A percentile compares a stretch with the other conserved stretches of the same genome.
Evolutionary conservation across 208 protist species (phyloP).

Genomic region (Baffinella frigidus): DNA sequence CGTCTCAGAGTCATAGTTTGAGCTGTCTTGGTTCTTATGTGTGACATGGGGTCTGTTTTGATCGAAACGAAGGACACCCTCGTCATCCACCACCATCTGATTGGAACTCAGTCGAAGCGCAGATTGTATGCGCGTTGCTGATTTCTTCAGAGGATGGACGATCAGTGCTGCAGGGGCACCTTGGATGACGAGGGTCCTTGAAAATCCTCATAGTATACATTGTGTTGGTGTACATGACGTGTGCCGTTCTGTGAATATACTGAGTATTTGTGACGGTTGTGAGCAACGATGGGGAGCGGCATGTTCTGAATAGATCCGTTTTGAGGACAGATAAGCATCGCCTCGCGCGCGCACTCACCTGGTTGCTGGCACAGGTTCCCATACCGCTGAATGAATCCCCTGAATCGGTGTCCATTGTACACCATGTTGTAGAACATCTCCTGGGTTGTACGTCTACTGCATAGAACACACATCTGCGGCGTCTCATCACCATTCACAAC

Average conservation of each 20-base stretch:
- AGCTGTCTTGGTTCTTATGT: too few species aligned
- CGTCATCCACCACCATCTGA: too few species aligned
- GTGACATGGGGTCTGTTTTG: not conserved
- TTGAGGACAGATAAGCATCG: not conserved
- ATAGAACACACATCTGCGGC: slow-evolving; percentile 10
- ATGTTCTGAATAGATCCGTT: not conserved
- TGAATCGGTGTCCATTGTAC: not conserved
- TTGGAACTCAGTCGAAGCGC: too few species aligned
- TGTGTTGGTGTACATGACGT: not conserved
- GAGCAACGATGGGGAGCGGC: not conserved
- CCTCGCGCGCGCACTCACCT: not conserved
- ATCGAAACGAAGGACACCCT: not conserved
- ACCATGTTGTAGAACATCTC: slow-evolving; percentile 20
- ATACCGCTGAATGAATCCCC: not conserved
- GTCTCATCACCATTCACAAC: not conserved
- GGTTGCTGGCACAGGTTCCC: not conserved
- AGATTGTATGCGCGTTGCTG: not conserved
- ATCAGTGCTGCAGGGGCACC: not conserved
- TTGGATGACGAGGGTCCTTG: not conserved
- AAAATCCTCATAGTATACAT: slow-evolving; percentile 2
- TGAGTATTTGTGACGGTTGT: not conserved
- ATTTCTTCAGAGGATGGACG: not conserved
- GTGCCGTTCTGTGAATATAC: not conserved
- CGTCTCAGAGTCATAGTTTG: too few species aligned
- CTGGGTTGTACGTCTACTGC: not conserved